These are phyloP conservation scores for Musa troglodytarum DNA, from an alignment of 176 grass and related monocot species.

Conservation along the genomic window DNA sequence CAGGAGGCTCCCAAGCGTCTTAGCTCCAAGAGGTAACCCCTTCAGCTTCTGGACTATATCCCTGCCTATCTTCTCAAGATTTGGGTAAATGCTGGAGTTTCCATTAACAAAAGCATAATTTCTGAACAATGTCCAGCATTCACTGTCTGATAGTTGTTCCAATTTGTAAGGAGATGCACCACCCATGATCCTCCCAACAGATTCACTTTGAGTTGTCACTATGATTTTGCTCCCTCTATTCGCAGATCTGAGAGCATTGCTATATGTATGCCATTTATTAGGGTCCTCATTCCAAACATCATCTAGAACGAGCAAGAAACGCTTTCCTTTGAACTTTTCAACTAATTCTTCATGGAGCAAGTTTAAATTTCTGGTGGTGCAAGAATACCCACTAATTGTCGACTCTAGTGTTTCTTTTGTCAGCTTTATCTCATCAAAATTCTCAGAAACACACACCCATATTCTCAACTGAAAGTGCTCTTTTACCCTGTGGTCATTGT, in stretches of 20 bases:
- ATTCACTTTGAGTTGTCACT: slow-evolving; percentile 34
- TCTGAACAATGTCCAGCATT: slow-evolving; percentile 42
- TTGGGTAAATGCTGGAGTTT: slow-evolving; percentile 17
- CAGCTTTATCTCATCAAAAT: slow-evolving; percentile 7
- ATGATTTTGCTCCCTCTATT: neutral
- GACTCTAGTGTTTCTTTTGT: slow-evolving; percentile 24
- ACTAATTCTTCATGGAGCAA: slow-evolving; percentile 7
- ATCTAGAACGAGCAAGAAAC: slow-evolving; percentile 31
- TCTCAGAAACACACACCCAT: slow-evolving; percentile 31
- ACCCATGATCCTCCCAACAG: slow-evolving; percentile 23
- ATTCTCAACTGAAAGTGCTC: slow-evolving; percentile 17
- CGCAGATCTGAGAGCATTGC: neutral
- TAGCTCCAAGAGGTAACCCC: slow-evolving; percentile 45
- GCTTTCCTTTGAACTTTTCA: neutral
- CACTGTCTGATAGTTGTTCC: neutral
- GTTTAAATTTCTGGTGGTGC: neutral
- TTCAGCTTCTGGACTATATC: slow-evolving; percentile 35
- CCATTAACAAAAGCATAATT: slow-evolving; percentile 29
- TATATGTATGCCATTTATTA: neutral
- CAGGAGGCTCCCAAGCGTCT: slow-evolving; percentile 53
- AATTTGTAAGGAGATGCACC: no score
- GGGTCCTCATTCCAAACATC: slow-evolving; percentile 27
- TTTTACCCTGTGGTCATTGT: slow-evolving; percentile 12
- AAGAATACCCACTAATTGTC: neutral
- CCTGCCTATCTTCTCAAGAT: slow-evolving; percentile 35